Base-by-base conservation (phyloP, 2,329 filamentous ascomycete species). In the Cytospora piceae region DNA sequence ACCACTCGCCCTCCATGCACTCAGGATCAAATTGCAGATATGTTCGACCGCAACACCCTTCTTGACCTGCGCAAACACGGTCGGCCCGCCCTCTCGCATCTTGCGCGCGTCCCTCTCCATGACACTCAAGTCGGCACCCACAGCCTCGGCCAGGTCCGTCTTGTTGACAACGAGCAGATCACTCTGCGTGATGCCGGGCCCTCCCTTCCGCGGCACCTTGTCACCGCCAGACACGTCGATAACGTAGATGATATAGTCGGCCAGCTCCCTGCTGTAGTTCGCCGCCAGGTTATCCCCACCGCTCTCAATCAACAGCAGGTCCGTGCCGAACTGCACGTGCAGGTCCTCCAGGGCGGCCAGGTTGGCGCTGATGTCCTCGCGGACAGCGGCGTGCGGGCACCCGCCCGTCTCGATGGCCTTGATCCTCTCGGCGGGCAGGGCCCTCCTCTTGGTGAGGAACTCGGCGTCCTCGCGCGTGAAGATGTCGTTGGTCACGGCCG, bases 391-490 rank as follows among this genome's bases (percentile, higher is more conserved):
- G 81, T 99, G 95, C 0, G 95, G 95, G 76, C 95, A 98, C 15
- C 95, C 95, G 71, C 95, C 95, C 2, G 95, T 99, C 80, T 99
- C 95, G 78, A 99, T 98, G 74, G 95, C 95, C 68, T 90, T 88
- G 81, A 98, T 98, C 67, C 94, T 92, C 32, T 85, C 78, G 6
- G 94, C 85, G 0, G 94, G 90, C 0, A 98, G 89, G 7, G 95
- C 95, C 70, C 87, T 85, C 84, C 97, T 85, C 65, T 89, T 88
- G 66, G 93, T 96, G 31, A 99, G 88, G 82, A 99, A 99, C 79
- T 98, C 95, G 82, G 94, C 94, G 83, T 99, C 95, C 81, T 99
- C 95, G 70, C 91, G 90, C 27, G 94, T 98, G 84, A 98, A 98
- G 83, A 98, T 98, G 83, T 98, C 94, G 84, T 98, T 98, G 58